A percentile compares a stretch with the other conserved stretches of the same genome.
Evolutionary conservation across 108 stramenopile genomes (phyloP).

Genomic region (Nannochloropsis gaditana): DNA sequence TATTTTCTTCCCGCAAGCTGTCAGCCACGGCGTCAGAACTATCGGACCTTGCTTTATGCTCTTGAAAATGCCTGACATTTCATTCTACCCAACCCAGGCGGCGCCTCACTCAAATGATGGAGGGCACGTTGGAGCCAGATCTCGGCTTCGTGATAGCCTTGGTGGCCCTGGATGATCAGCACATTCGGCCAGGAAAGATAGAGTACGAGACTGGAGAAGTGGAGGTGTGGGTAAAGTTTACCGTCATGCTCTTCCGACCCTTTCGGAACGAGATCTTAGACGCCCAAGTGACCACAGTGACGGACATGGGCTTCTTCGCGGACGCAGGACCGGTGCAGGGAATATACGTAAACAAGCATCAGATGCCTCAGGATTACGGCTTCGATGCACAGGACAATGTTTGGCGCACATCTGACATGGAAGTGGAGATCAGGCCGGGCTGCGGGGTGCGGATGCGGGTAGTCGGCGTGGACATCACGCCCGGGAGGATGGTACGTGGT

Average conservation of each 20-base stretch:
- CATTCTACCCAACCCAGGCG: not conserved
- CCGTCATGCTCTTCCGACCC: not conserved
- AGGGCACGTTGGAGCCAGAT: not conserved
- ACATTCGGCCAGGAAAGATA: not conserved
- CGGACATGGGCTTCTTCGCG: conserved; percentile 8
- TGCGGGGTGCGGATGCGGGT: conserved; percentile 19
- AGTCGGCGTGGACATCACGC: conserved; percentile 9
- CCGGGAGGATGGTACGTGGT: not conserved
- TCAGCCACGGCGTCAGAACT: too few species aligned
- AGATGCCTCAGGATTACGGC: conserved; percentile 9
- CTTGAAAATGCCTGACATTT: too few species aligned
- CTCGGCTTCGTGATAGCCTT: conserved; percentile 9
- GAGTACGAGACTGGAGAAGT: conserved; percentile 4
- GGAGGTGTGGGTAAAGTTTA: not conserved
- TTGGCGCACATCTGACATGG: not conserved
- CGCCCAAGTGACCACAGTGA: not conserved
- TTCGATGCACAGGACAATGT: not conserved
- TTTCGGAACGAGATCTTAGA: not conserved
- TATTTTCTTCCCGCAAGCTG: too few species aligned
- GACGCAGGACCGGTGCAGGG: conserved; percentile 2
- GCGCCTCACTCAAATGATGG: conserved; percentile 13
- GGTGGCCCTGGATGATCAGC: not conserved
- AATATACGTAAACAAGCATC: conserved; percentile 20
- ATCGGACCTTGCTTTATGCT: too few species aligned
- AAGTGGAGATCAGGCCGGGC: conserved; percentile 6